Percentiles rank a stretch among this genome's conserved stretches.
These are phyloP conservation scores for Xylaria bambusicola DNA, from an alignment of 495 filamentous ascomycete species.

Conservation along the genomic window DNA sequence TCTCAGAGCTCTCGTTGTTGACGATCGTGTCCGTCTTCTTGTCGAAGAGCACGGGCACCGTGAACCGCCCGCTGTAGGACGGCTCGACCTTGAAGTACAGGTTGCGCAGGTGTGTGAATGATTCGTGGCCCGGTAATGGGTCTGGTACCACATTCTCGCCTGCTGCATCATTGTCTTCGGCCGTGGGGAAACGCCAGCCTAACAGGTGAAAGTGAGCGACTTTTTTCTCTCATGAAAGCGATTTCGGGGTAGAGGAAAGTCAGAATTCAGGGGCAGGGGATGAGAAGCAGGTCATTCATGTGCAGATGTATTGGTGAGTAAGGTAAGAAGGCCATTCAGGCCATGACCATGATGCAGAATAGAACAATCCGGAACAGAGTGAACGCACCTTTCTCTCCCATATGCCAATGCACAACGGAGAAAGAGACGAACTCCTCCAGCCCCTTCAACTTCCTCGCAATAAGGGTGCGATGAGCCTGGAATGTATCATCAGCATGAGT, in stretches of 20 bases:
- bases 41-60: conserved; percentile 78
- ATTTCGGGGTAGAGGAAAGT: too few species aligned
- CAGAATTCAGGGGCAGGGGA: too few species aligned
- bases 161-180: conserved; percentile 60
- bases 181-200: conserved; percentile 82
- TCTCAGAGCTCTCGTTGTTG: conserved; percentile 81
- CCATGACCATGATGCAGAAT: too few species aligned
- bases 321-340: too few species aligned
- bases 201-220: conserved; percentile 5
- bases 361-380: not conserved
- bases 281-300: too few species aligned
- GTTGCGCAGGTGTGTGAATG: conserved; percentile 57
- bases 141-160: conserved; percentile 55
- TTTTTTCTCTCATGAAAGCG: not conserved
- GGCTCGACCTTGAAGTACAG: conserved; percentile 72
- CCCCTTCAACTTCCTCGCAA: conserved; percentile 77
- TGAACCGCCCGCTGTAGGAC: conserved; percentile 69
- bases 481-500: conserved; percentile 5
- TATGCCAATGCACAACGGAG: conserved; percentile 68
- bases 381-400: conserved; percentile 50
- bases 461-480: conserved; percentile 71
- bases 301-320: too few species aligned
- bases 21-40: conserved; percentile 70
- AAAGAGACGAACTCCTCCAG: conserved; percentile 71
- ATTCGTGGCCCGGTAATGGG: conserved; percentile 64